phyloP scores from a whole-genome alignment of 176 grass and related monocot species.

The Microstegium vimineum region DNA sequence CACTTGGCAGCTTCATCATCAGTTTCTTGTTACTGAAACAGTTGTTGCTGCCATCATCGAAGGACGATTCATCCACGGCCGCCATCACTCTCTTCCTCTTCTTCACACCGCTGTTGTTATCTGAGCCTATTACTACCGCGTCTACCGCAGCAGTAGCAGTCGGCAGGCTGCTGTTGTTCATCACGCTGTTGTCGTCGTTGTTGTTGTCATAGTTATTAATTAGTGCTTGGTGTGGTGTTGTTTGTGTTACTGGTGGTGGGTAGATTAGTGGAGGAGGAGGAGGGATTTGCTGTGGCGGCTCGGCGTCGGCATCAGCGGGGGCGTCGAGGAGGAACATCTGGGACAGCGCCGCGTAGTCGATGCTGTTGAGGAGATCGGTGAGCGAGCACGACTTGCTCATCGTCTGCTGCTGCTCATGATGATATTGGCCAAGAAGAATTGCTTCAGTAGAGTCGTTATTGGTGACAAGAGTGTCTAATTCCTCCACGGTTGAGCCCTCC shows the following conservation, averaged over 20 bases:
- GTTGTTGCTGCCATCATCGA: background rate
- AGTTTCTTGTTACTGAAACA: background rate
- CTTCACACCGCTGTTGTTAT: background rate
- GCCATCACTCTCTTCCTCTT: slow-evolving; percentile 31
- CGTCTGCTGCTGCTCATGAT: background rate
- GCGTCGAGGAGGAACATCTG: slow-evolving; percentile 23
- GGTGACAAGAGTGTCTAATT: background rate
- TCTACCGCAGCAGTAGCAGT: background rate
- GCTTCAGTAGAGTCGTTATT: background rate
- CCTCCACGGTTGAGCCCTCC: slow-evolving; percentile 40
- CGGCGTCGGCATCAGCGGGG: background rate
- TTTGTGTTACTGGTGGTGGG: background rate
- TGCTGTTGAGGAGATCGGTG: slow-evolving; percentile 47
- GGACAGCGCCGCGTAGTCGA: slow-evolving; percentile 40
- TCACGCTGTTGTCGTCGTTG: background rate
- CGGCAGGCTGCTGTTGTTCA: background rate
- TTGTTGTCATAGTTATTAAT: background rate
- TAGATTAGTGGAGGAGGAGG: slow-evolving; percentile 20
- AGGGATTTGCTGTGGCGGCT: background rate
- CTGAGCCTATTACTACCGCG: background rate
- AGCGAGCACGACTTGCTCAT: slow-evolving; percentile 40
- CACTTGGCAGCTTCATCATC: slow-evolving; percentile 10
- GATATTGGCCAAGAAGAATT: background rate
- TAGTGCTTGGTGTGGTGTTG: background rate
- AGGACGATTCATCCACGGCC: background rate